Evolutionary conservation across 2,329 filamentous ascomycete species (phyloP).

Genomic region (Aspergillus brasiliensis): DNA sequence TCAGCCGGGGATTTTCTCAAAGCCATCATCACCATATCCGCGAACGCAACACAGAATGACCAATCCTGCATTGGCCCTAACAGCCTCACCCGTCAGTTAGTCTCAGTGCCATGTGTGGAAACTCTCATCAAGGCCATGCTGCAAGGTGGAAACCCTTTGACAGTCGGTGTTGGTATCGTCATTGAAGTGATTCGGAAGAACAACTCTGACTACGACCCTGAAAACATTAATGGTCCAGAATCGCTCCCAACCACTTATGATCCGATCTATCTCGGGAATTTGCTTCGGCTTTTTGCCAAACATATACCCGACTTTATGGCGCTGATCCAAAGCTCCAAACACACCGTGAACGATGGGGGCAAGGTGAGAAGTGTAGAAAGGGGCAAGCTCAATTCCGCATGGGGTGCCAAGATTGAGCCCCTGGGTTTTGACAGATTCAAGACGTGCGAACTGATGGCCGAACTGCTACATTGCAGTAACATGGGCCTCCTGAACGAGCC

Average conservation of each 20-base stretch:
- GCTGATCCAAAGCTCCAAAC: slow-evolving; percentile 74
- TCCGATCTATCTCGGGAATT: slow-evolving; percentile 90
- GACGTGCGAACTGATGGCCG: slow-evolving; percentile 97
- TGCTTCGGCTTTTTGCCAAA: slow-evolving; percentile 84
- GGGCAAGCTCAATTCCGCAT: slow-evolving; percentile 79
- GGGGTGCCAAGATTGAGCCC: slow-evolving; percentile 87
- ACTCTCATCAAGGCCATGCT: slow-evolving; percentile 91
- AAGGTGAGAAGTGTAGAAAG: slow-evolving; percentile 66
- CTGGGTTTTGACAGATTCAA: slow-evolving; percentile 98
- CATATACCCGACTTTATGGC: slow-evolving; percentile 94
- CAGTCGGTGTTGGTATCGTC: slow-evolving; percentile 93
- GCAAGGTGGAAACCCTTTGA: slow-evolving; percentile 86
- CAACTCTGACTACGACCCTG: slow-evolving; percentile 97
- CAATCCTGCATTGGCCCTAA: slow-evolving; percentile 99
- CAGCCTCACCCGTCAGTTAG: slow-evolving; percentile 90
- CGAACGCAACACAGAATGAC: slow-evolving; percentile 96
- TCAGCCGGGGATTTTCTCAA: slow-evolving; percentile 97
- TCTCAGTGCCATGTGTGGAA: slow-evolving; percentile 81
- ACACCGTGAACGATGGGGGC: slow-evolving; percentile 59
- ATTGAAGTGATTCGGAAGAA: slow-evolving; percentile 99
- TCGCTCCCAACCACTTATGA: slow-evolving; percentile 80
- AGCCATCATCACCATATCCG: slow-evolving; percentile 97
- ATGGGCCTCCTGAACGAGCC: slow-evolving; percentile 94
- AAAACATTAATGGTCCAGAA: slow-evolving; percentile 79
- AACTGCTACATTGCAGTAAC: slow-evolving; percentile 95